A percentile compares a stretch with the other conserved stretches of the same genome.
phyloP scores from a whole-genome alignment of 345 rosid species.

The Cardamine resedifolia region DNA sequence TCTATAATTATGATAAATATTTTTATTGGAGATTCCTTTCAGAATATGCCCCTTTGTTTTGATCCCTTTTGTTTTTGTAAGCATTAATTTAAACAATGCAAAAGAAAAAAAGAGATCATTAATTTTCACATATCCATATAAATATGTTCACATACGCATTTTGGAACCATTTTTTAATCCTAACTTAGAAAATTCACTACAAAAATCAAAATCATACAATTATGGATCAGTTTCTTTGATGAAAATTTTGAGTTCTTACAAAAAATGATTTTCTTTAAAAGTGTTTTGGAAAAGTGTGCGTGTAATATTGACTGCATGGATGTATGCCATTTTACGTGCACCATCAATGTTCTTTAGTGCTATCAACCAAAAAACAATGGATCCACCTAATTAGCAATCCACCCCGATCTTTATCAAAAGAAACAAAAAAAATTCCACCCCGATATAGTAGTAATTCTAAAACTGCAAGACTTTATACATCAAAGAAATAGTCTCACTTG shows the following conservation, averaged over 20 bases:
- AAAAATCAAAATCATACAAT: neutral
- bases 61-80: neutral
- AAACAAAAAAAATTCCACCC: too few relatives aligned
- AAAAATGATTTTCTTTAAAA: too few relatives aligned
- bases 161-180: too few relatives aligned
- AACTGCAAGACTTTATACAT: neutral
- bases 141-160: neutral
- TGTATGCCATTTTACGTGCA: too few relatives aligned
- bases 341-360: slow-evolving; percentile 9
- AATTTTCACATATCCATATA: neutral
- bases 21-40: too few relatives aligned
- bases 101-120: neutral
- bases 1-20: too few relatives aligned
- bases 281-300: neutral
- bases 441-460: slow-evolving; percentile 6
- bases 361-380: slow-evolving; percentile 5
- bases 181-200: neutral
- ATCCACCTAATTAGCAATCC: slow-evolving; percentile 9
- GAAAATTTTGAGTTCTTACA: neutral
- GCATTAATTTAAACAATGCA: neutral
- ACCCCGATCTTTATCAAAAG: too few relatives aligned
- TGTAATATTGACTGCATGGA: too few relatives aligned
- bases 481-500: slow-evolving; percentile 20
- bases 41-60: too few relatives aligned
- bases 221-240: neutral